phyloP scores from a whole-genome alignment of 2,329 filamentous ascomycete species.

The Pseudogymnoascus sp. region DNA sequence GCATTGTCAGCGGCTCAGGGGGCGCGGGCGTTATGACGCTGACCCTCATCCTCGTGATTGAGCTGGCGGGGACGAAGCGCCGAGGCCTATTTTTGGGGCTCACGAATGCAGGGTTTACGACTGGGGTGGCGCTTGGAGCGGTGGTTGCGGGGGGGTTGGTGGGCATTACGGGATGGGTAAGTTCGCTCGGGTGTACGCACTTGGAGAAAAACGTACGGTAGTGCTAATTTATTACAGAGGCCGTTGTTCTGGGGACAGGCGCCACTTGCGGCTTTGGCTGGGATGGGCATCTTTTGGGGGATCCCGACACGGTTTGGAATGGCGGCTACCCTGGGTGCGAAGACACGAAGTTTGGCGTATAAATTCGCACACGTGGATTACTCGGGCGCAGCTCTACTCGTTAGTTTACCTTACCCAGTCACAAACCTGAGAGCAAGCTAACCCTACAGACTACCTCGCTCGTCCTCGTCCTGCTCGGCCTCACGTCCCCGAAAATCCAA shows the following conservation, averaged over 20 bases:
- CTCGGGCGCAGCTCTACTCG: conserved; percentile 58
- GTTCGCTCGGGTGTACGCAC: conserved; percentile 20
- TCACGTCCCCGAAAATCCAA: conserved; percentile 56
- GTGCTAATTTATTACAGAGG: conserved; percentile 41
- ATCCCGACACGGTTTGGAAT: conserved; percentile 45
- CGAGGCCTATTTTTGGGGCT: conserved; percentile 67
- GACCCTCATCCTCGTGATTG: conserved; percentile 66
- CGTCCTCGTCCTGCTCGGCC: conserved; percentile 62
- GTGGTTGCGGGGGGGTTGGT: conserved; percentile 60
- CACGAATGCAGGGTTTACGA: conserved; percentile 64
- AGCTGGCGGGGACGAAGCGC: conserved; percentile 57
- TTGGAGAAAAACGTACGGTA: neutral
- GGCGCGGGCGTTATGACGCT: conserved; percentile 66
- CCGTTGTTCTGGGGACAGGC: conserved; percentile 66
- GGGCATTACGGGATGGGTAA: conserved; percentile 60
- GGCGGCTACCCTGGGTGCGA: conserved; percentile 28
- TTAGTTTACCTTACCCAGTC: conserved; percentile 28
- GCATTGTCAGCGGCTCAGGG: conserved; percentile 60
- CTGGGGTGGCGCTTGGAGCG: conserved; percentile 62
- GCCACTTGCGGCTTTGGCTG: conserved; percentile 53
- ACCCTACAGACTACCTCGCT: conserved; percentile 49
- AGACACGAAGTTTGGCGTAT: conserved; percentile 31
- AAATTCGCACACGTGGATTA: conserved; percentile 67
- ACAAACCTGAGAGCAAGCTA: neutral
- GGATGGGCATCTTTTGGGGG: conserved; percentile 53